Evolutionary conservation across 2,329 filamentous ascomycete genomes (phyloP).

Genomic region (Fusarium penzigii): DNA sequence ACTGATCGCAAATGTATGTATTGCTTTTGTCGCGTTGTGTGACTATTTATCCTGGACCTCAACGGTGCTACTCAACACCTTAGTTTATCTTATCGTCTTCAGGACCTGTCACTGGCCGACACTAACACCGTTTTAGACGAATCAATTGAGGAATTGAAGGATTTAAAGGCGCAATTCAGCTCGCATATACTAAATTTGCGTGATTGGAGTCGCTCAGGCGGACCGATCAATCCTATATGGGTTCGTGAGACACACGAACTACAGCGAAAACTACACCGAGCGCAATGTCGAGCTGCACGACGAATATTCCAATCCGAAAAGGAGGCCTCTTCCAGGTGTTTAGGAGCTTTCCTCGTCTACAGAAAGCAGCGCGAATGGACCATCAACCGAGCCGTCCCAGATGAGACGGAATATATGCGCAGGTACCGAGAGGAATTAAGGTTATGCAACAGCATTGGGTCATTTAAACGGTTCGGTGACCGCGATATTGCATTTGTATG

Average conservation of each 20-base stretch:
- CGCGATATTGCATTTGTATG: slow-evolving; percentile 59
- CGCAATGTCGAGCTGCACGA: slow-evolving; percentile 58
- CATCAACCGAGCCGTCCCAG: slow-evolving; percentile 22
- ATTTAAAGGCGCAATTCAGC: slow-evolving; percentile 47
- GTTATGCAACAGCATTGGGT: slow-evolving; percentile 53
- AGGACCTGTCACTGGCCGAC: neutral
- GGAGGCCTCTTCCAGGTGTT: slow-evolving; percentile 49
- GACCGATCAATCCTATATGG: slow-evolving; percentile 58
- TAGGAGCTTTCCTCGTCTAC: slow-evolving; percentile 58
- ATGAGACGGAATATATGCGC: slow-evolving; percentile 36
- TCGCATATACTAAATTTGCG: slow-evolving; percentile 51
- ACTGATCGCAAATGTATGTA: slow-evolving; percentile 55
- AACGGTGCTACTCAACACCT: too few species aligned
- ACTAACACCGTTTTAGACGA: slow-evolving; percentile 42
- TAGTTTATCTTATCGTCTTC: too few species aligned
- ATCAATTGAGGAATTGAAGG: slow-evolving; percentile 52
- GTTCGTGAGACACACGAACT: slow-evolving; percentile 52
- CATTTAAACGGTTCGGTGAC: slow-evolving; percentile 57
- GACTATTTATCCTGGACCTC: neutral
- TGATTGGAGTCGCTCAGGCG: slow-evolving; percentile 56
- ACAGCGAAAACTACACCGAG: slow-evolving; percentile 54
- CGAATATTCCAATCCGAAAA: slow-evolving; percentile 56
- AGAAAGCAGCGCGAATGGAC: slow-evolving; percentile 47
- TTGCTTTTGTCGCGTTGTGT: neutral
- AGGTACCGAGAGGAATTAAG: slow-evolving; percentile 50